These are phyloP conservation scores for Thozetella sp. DNA, from an alignment of 495 filamentous ascomycete genomes.

Conservation along the genomic window DNA sequence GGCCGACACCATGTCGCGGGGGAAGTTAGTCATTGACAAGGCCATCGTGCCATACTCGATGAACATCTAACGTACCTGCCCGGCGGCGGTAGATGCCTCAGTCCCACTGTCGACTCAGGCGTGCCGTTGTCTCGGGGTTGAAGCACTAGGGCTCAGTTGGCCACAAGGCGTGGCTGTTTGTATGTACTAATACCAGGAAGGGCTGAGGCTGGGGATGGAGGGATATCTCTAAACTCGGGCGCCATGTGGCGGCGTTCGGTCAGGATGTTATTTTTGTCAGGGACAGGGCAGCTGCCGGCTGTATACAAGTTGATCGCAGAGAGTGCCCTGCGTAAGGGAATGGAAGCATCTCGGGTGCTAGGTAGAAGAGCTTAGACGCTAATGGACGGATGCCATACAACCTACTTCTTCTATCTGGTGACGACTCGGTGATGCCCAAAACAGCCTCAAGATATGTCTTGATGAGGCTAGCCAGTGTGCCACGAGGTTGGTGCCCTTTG, in stretches of 20 bases:
- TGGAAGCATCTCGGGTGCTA: background rate
- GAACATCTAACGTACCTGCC: conserved; percentile 16
- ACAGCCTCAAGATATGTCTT: too few relatives aligned
- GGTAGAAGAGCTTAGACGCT: background rate
- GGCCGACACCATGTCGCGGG: conserved; percentile 40
- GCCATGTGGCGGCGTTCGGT: conserved; percentile 1
- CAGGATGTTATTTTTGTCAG: background rate
- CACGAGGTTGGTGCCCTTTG: too few relatives aligned
- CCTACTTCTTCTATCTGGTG: too few relatives aligned
- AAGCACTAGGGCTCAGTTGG: too few relatives aligned
- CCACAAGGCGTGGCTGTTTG: background rate
- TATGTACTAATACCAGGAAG: conserved; percentile 1
- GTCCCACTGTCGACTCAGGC: too few relatives aligned
- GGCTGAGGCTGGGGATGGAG: background rate
- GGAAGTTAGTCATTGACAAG: conserved; percentile 53
- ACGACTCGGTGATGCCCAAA: too few relatives aligned
- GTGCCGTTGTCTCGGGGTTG: too few relatives aligned
- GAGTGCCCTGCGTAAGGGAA: background rate
- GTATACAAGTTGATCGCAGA: background rate
- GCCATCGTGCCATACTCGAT: conserved; percentile 52
- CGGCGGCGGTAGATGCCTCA: too few relatives aligned
- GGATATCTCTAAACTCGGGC: background rate
- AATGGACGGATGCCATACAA: background rate
- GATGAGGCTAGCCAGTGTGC: too few relatives aligned
- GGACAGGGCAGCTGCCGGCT: background rate